Evolutionary conservation across 1,139 yeast species (phyloP).

Genomic region (Chernovozyma sophiae-reginae): DNA sequence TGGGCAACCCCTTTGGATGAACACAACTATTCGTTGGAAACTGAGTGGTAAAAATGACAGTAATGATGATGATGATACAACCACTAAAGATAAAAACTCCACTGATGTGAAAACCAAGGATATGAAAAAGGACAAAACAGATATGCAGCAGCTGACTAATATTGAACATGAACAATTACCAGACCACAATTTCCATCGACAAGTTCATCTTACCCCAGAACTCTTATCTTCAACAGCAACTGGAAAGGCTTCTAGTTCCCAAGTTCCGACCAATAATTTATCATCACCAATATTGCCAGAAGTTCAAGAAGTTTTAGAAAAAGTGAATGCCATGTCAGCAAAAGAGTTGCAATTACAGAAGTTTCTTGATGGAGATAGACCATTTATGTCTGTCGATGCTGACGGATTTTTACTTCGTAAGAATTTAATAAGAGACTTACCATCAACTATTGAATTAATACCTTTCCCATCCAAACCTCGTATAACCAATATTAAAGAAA

Average conservation of each 20-base stretch:
- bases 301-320: slow-evolving; percentile 6
- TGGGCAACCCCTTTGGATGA: too few species aligned
- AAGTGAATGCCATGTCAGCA: slow-evolving; percentile 25
- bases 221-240: background rate
- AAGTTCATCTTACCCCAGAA: background rate
- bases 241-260: background rate
- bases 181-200: background rate
- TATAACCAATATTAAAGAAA: slow-evolving; percentile 5
- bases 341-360: slow-evolving; percentile 36
- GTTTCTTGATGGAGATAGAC: slow-evolving; percentile 35
- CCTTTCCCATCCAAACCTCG: slow-evolving; percentile 14
- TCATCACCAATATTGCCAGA: background rate
- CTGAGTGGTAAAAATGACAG: background rate
- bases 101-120: too few species aligned
- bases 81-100: too few species aligned
- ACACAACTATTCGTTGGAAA: too few species aligned
- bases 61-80: too few species aligned
- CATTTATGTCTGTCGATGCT: slow-evolving; percentile 31
- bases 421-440: slow-evolving; percentile 29
- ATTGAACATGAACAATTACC: too few species aligned
- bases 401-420: slow-evolving; percentile 37
- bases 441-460: slow-evolving; percentile 36
- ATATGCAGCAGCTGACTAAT: too few species aligned
- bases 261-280: background rate
- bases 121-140: too few species aligned